phyloP scores from a whole-genome alignment of 2,329 filamentous ascomycete species.

The Didymella glomerata region DNA sequence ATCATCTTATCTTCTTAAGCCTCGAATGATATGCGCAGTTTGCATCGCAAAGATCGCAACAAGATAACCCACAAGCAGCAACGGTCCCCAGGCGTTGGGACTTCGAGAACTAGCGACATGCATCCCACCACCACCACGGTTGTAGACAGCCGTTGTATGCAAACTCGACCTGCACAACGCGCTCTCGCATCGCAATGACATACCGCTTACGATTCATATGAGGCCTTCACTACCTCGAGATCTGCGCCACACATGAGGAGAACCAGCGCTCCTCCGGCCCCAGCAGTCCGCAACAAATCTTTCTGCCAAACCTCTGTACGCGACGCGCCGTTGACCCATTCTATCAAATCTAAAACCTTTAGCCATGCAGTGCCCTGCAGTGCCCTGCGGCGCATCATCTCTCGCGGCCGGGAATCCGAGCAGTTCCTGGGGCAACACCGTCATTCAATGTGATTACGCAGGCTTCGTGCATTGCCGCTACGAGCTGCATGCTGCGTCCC shows the following conservation, averaged over 20 bases:
- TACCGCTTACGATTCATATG: neutral
- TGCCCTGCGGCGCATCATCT: conserved; percentile 5
- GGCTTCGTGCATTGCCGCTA: conserved; percentile 10
- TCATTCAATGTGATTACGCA: conserved; percentile 14
- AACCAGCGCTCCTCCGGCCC: neutral
- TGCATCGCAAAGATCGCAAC: neutral
- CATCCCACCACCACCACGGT: neutral
- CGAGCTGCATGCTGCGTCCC: conserved; percentile 5
- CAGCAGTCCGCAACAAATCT: neutral
- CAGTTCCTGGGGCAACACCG: neutral
- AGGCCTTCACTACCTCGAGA: neutral
- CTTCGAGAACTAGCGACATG: neutral
- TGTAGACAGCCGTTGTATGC: neutral
- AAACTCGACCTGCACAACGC: neutral
- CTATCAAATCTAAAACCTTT: conserved; percentile 9
- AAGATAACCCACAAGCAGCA: no score
- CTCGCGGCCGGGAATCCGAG: conserved; percentile 2
- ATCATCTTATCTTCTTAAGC: neutral
- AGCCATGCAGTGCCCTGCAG: conserved; percentile 5
- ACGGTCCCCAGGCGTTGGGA: neutral
- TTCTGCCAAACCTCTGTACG: conserved; percentile 3
- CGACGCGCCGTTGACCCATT: neutral
- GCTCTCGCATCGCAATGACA: neutral
- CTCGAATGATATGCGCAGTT: neutral
- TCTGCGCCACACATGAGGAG: conserved; percentile 6